These are phyloP conservation scores for Fusarium circinatum DNA, from an alignment of 2,329 filamentous ascomycete species.

Conservation along the genomic window DNA sequence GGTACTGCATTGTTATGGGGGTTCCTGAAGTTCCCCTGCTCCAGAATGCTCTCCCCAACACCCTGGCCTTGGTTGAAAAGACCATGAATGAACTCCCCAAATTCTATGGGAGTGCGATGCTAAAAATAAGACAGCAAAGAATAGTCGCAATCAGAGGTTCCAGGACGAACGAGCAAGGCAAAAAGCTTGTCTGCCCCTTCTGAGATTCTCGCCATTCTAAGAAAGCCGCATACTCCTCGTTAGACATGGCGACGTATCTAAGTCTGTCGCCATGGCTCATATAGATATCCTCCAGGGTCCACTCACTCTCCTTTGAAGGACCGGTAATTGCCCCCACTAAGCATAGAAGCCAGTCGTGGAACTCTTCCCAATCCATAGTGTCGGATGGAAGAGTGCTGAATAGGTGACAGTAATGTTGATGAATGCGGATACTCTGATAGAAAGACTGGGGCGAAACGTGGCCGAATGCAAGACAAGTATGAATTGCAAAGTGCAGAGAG, in stretches of 20 bases:
- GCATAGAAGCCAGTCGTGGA: neutral
- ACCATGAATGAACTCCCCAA: no score
- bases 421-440: neutral
- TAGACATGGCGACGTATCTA: neutral
- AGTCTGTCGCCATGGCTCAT: neutral
- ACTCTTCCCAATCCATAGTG: neutral
- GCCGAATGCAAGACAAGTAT: no score
- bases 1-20: fast-evolving
- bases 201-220: neutral
- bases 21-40: fast-evolving
- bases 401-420: fast-evolving
- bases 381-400: neutral
- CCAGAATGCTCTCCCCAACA: neutral
- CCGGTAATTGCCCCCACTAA: no score
- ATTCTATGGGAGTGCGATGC: neutral
- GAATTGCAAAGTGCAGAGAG: neutral
- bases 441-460: fast-evolving
- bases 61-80: neutral
- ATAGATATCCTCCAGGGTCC: neutral
- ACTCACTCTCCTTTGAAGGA: fast-evolving
- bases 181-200: no score
- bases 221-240: neutral
- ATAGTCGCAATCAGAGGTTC: neutral
- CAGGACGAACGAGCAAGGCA: fast-evolving
- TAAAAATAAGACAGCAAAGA: neutral